Percentiles rank a stretch among this genome's conserved stretches.
These are phyloP conservation scores for Davidsoniella eucalypti DNA, from an alignment of 2,329 filamentous ascomycete genomes.

Conservation along the genomic window DNA sequence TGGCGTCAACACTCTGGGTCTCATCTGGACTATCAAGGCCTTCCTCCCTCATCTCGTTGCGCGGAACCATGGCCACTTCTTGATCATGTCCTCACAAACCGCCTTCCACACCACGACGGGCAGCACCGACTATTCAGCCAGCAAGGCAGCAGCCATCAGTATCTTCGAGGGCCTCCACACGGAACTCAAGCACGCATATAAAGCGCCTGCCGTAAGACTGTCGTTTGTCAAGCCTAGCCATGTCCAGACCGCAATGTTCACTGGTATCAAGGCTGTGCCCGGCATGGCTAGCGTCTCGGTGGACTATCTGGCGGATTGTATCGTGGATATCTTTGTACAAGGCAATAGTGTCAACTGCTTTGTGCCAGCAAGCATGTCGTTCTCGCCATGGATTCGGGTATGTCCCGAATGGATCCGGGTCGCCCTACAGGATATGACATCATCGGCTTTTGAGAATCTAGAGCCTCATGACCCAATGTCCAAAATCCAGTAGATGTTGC, in stretches of 20 bases:
- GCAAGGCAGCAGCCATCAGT: slow-evolving; percentile 39
- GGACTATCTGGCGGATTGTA: slow-evolving; percentile 1
- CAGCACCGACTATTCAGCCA: slow-evolving; percentile 42
- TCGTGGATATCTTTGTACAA: slow-evolving; percentile 5
- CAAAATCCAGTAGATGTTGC: too few relatives aligned
- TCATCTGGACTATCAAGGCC: slow-evolving; percentile 38
- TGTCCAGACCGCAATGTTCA: slow-evolving; percentile 29
- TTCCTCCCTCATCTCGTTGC: slow-evolving; percentile 39
- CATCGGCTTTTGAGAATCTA: slow-evolving; percentile 1
- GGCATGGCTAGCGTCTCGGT: slow-evolving; percentile 9
- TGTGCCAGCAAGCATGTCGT: not conserved
- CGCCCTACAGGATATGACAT: slow-evolving; percentile 9
- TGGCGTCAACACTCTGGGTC: slow-evolving; percentile 39
- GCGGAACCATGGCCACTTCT: slow-evolving; percentile 41
- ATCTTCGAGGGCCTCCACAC: slow-evolving; percentile 41
- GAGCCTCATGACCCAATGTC: not conserved
- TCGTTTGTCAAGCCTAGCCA: slow-evolving; percentile 20
- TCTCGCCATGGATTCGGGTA: slow-evolving; percentile 1
- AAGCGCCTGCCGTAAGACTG: slow-evolving; percentile 33
- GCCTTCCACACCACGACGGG: slow-evolving; percentile 35
- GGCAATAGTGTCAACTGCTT: slow-evolving; percentile 12
- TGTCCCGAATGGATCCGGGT: slow-evolving; percentile 2
- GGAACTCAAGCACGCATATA: slow-evolving; percentile 34
- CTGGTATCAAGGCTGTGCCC: slow-evolving; percentile 11
- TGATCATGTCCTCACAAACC: slow-evolving; percentile 38